Conservation (phyloP, 2,329 filamentous ascomycete genomes). For the Diaporthe caulivora region DNA sequence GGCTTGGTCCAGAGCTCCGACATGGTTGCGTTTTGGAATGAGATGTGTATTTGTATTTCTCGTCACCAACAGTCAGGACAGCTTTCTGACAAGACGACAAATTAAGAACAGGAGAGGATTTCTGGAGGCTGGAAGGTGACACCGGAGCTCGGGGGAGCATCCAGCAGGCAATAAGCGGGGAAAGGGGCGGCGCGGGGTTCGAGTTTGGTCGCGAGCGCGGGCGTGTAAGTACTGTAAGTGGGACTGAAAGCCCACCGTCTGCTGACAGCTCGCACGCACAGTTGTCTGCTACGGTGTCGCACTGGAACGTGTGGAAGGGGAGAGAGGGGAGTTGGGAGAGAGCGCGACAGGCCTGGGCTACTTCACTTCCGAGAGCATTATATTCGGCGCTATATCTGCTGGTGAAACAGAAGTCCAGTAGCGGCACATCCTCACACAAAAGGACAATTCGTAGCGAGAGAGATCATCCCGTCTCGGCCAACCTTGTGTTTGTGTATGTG, state of each 20-base stretch:
- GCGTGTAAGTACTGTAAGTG: constrained; percentile 24
- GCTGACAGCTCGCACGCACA: constrained; percentile 6
- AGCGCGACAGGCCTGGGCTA: neutral
- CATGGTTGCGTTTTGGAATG: constrained; percentile 25
- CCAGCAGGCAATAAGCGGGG: constrained; percentile 17
- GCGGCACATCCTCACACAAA: neutral
- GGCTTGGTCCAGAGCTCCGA: constrained; percentile 43
- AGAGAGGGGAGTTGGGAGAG: no score
- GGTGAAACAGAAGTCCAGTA: constrained; percentile 7
- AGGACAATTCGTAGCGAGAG: neutral
- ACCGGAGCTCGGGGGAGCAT: constrained; percentile 14
- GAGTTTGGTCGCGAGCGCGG: neutral
- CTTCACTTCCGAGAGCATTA: neutral
- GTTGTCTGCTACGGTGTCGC: neutral
- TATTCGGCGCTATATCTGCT: neutral
- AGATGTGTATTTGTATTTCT: neutral
- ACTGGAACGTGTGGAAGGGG: neutral
- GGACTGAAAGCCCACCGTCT: neutral
- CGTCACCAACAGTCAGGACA: neutral
- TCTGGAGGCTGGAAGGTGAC: neutral
- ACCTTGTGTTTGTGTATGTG: neutral
- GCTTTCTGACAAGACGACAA: neutral
- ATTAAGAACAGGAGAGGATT: neutral
- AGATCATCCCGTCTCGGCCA: neutral
- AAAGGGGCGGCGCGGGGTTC: constrained; percentile 25